Evolutionary conservation across 2,329 filamentous ascomycete genomes (phyloP).

Genomic region (Dactylonectria estremocensis): DNA sequence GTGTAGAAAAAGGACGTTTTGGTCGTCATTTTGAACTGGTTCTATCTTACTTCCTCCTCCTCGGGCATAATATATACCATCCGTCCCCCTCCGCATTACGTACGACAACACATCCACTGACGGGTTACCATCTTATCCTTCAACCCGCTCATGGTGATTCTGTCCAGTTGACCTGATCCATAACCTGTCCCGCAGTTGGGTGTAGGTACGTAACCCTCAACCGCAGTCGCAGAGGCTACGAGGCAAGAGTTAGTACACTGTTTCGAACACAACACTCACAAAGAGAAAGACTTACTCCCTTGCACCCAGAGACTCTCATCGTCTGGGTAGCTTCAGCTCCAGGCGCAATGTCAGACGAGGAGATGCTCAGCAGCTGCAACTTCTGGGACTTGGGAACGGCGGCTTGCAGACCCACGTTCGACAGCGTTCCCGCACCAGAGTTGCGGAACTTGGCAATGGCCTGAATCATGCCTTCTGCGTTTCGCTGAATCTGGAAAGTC

Average conservation of each 20-base stretch:
- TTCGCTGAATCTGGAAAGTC: constrained; percentile 87
- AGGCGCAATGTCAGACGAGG: constrained; percentile 80
- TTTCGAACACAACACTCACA: not conserved
- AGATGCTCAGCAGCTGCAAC: constrained; percentile 91
- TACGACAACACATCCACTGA: constrained; percentile 19
- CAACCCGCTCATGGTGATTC: constrained; percentile 73
- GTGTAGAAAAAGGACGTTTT: constrained; percentile 37
- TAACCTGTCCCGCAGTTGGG: constrained; percentile 78
- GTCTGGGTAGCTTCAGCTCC: constrained; percentile 89
- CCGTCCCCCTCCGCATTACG: constrained; percentile 33
- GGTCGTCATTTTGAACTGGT: constrained; percentile 43
- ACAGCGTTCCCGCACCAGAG: constrained; percentile 74
- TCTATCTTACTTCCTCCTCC: constrained; percentile 45
- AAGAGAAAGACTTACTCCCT: constrained; percentile 81
- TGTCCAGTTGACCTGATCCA: constrained; percentile 97
- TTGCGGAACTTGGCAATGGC: constrained; percentile 90
- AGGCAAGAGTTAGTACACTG: constrained; percentile 37
- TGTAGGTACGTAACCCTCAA: constrained; percentile 87
- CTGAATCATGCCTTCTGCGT: constrained; percentile 83
- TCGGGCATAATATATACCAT: constrained; percentile 26
- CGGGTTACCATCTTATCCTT: constrained; percentile 20
- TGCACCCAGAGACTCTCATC: constrained; percentile 89
- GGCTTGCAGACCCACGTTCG: constrained; percentile 88
- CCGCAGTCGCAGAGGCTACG: constrained; percentile 85
- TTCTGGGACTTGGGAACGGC: constrained; percentile 98